phyloP scores from a whole-genome alignment of 2,329 filamentous ascomycete genomes.

The Aureobasidium lini region DNA sequence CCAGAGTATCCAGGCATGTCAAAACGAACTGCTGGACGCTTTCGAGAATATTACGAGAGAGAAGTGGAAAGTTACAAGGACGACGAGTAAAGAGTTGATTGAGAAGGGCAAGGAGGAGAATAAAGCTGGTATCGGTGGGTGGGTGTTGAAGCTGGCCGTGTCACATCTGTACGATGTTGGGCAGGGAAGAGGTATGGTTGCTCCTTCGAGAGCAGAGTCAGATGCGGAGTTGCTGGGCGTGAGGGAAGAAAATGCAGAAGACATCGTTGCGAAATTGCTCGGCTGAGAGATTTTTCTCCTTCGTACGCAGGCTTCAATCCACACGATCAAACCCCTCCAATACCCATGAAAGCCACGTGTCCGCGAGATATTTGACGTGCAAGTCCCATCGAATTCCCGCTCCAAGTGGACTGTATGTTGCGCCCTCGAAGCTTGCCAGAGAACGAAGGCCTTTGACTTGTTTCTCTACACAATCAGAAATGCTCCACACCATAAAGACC shows the following conservation, averaged over 20 bases:
- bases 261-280: conserved; percentile 14
- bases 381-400: too few relatives aligned
- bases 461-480: background rate
- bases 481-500: conserved; percentile 1
- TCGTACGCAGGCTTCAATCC: too few relatives aligned
- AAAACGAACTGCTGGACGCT: conserved; percentile 46
- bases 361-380: too few relatives aligned
- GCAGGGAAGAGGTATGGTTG: conserved; percentile 12
- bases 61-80: conserved; percentile 11
- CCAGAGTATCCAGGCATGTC: conserved; percentile 46
- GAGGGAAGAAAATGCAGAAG: conserved; percentile 11
- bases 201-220: conserved; percentile 12
- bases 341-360: too few relatives aligned
- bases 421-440: too few relatives aligned
- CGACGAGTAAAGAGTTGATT: conserved; percentile 11
- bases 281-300: background rate
- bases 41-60: conserved; percentile 15
- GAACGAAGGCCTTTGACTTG: too few relatives aligned
- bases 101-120: conserved; percentile 3
- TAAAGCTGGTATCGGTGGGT: background rate
- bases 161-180: conserved; percentile 17
- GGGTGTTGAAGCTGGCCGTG: conserved; percentile 16
- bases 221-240: conserved; percentile 18
- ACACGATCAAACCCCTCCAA: too few relatives aligned
- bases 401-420: too few relatives aligned